Evolutionary conservation across 2,329 filamentous ascomycete species (phyloP).

Genomic region (Sporothrix mexicana): DNA sequence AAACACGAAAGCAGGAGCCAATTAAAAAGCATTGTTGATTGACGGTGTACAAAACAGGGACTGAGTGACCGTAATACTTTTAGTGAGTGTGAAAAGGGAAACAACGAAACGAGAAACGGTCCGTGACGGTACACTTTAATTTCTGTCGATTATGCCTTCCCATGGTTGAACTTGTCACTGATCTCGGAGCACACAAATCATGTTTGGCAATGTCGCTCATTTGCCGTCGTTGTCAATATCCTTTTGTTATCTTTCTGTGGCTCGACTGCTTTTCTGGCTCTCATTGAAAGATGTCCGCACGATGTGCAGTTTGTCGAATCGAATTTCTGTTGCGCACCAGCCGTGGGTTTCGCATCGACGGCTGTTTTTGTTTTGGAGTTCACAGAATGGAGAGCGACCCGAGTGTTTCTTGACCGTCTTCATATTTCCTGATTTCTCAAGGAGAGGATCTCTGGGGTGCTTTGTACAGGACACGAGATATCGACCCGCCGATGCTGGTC

Average conservation of each 20-base stretch:
- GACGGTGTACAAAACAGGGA: background rate
- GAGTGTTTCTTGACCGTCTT: background rate
- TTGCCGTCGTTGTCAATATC: background rate
- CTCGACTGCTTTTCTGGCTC: background rate
- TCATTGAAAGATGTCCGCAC: conserved; percentile 3
- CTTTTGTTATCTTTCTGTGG: background rate
- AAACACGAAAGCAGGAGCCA: conserved; percentile 23
- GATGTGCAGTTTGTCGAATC: conserved; percentile 23
- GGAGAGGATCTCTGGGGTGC: no score
- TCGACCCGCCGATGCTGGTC: conserved; percentile 17
- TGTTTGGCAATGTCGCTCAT: conserved; percentile 14
- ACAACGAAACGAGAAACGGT: no score
- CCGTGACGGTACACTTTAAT: no score
- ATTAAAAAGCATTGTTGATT: background rate
- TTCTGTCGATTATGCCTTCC: background rate
- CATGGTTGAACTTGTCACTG: conserved; percentile 8
- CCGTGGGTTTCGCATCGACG: conserved; percentile 10
- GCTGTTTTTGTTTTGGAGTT: conserved; percentile 28
- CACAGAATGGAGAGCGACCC: background rate
- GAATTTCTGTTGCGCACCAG: conserved; percentile 19
- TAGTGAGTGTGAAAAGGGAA: no score
- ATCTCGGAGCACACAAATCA: background rate
- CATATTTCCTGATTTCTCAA: no score
- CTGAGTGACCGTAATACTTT: background rate
- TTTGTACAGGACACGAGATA: background rate